phyloP scores from a whole-genome alignment of 345 rosid genomes.

The Eucalyptus urophylla region DNA sequence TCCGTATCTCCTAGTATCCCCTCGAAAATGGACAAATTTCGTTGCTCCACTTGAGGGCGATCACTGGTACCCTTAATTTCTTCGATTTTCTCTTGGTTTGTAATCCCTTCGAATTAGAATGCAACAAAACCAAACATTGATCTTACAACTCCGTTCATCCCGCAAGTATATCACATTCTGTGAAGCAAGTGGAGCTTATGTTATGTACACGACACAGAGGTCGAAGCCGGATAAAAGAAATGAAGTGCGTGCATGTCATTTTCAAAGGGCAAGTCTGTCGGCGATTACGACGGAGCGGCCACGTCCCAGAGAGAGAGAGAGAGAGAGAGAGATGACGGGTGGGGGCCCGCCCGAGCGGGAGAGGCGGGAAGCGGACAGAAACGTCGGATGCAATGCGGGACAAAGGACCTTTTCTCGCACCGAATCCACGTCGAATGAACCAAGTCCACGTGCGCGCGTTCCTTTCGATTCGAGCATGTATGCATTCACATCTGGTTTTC shows the following conservation, averaged over 20 bases:
- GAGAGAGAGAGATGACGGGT: background rate
- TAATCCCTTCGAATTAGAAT: background rate
- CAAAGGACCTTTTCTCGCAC: background rate
- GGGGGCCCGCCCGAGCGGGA: background rate
- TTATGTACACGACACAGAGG: background rate
- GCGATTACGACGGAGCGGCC: background rate
- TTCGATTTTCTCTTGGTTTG: too few species aligned
- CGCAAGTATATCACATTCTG: background rate
- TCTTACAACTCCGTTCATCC: rapidly evolving
- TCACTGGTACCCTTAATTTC: background rate
- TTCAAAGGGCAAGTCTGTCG: background rate
- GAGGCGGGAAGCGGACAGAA: background rate
- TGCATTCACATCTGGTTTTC: background rate
- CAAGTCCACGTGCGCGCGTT: background rate
- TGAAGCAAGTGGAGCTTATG: background rate
- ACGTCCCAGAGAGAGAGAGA: background rate
- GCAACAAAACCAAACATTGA: background rate
- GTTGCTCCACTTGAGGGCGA: too few species aligned
- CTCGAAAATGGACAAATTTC: background rate
- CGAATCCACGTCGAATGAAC: background rate
- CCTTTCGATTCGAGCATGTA: background rate
- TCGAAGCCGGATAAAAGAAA: background rate
- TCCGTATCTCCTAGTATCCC: background rate
- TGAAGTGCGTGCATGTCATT: background rate
- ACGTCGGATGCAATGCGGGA: background rate